Conservation (phyloP, 768 basidiomycete species). For the Boletus sp. region DNA sequence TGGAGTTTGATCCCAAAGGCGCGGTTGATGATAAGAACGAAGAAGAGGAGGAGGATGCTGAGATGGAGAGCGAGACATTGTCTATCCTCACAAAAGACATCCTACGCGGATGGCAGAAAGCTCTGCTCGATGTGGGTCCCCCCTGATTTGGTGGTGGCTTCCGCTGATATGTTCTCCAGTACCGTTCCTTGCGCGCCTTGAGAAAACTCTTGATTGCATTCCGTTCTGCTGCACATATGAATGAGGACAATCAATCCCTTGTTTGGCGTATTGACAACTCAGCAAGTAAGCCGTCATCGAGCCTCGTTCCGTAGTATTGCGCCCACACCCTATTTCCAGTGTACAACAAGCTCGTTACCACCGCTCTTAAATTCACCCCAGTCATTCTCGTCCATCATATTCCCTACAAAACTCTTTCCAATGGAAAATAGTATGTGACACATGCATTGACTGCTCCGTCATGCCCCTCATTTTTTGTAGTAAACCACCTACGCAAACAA, state of each 20-base stretch:
- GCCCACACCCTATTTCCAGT: conserved; percentile 44
- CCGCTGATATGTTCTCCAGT: conserved; percentile 41
- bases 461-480: conserved; percentile 37
- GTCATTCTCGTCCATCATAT: conserved; percentile 83
- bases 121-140: conserved; percentile 68
- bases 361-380: conserved; percentile 86
- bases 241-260: conserved; percentile 76
- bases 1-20: conserved; percentile 64
- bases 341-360: conserved; percentile 90
- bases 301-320: not conserved
- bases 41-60: conserved; percentile 39
- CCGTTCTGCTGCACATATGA: conserved; percentile 85
- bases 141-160: not conserved
- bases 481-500: conserved; percentile 79
- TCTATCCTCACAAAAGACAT: conserved; percentile 67
- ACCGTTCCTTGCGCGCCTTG: conserved; percentile 79
- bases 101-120: conserved; percentile 83
- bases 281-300: conserved; percentile 26
- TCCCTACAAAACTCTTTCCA: conserved; percentile 77
- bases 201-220: conserved; percentile 86
- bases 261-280: conserved; percentile 86
- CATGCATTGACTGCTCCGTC: not conserved
- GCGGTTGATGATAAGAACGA: conserved; percentile 50
- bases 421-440: conserved; percentile 78
- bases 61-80: conserved; percentile 40